phyloP scores from a whole-genome alignment of 495 filamentous ascomycete genomes.

The Oidiodendron maius region DNA sequence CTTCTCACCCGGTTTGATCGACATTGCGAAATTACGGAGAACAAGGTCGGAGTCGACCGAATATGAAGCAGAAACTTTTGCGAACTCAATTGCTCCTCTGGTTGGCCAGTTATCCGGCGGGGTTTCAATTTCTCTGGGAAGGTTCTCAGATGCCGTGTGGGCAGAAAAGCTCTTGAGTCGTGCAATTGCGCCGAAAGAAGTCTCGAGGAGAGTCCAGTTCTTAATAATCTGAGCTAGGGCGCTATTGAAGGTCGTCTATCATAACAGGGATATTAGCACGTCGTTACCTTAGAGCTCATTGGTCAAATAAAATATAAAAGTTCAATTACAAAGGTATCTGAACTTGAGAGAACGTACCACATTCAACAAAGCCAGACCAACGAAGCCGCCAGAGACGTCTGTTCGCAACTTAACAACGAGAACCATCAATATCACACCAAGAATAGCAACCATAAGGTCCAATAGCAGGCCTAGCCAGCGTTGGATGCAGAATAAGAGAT shows the following conservation, averaged over 20 bases:
- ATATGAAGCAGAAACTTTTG: constrained; percentile 25
- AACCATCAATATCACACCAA: constrained; percentile 16
- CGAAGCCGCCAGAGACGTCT: constrained; percentile 33
- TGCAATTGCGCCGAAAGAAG: constrained; percentile 44
- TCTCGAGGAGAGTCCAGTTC: constrained; percentile 42
- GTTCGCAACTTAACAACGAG: constrained; percentile 18
- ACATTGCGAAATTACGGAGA: constrained; percentile 13
- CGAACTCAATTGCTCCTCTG: constrained; percentile 24
- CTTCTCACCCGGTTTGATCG: constrained; percentile 30
- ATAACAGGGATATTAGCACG: too few relatives aligned
- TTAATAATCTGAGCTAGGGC: neutral
- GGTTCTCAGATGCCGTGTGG: constrained; percentile 27
- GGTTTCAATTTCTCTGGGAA: constrained; percentile 6
- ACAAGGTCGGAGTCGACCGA: constrained; percentile 7
- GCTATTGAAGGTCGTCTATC: neutral
- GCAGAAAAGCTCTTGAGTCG: constrained; percentile 34
- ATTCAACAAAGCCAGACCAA: constrained; percentile 51
- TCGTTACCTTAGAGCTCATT: too few relatives aligned
- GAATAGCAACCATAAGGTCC: constrained; percentile 44
- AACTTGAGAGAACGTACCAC: too few relatives aligned
- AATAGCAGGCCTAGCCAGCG: constrained; percentile 34
- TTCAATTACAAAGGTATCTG: too few relatives aligned
- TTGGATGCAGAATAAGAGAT: constrained; percentile 41
- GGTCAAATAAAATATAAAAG: too few relatives aligned
- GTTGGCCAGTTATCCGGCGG: constrained; percentile 33